Evolutionary conservation across 139 green algal genomes (phyloP).

Genomic region (Closterium sp.): DNA sequence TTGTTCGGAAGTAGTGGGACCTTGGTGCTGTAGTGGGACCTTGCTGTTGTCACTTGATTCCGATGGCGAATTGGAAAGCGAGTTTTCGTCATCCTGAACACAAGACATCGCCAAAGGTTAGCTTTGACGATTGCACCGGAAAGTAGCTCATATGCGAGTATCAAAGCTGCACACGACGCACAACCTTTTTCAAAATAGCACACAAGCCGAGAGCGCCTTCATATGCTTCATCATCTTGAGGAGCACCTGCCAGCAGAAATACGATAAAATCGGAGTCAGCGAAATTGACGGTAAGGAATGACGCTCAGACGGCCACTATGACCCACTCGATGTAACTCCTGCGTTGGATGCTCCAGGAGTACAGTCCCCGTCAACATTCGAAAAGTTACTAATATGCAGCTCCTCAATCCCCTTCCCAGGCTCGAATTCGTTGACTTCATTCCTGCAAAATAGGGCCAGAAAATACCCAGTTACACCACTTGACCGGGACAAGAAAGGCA

Average conservation of each 20-base stretch:
- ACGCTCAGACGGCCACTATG: not conserved
- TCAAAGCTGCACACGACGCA: too few species aligned
- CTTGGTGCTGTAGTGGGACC: not conserved
- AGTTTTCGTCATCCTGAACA: not conserved
- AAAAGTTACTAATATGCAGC: not conserved
- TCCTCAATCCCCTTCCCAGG: not conserved
- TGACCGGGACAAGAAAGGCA: too few species aligned
- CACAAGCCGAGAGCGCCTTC: slow-evolving; percentile 1
- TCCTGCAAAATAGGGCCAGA: not conserved
- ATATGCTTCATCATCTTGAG: not conserved
- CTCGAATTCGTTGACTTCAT: not conserved
- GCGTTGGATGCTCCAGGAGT: not conserved
- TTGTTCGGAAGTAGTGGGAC: not conserved
- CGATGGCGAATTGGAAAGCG: not conserved
- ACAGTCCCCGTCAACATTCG: not conserved
- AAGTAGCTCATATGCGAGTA: too few species aligned
- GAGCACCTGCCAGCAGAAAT: not conserved
- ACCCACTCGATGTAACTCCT: not conserved
- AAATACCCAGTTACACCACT: not conserved
- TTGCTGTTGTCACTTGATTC: not conserved
- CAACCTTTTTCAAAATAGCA: not conserved
- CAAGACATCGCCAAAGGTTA: too few species aligned
- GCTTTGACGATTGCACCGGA: too few species aligned
- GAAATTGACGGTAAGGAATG: not conserved
- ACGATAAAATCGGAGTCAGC: too few species aligned